phyloP scores from a whole-genome alignment of 345 rosid species.

The Adansonia digitata region DNA sequence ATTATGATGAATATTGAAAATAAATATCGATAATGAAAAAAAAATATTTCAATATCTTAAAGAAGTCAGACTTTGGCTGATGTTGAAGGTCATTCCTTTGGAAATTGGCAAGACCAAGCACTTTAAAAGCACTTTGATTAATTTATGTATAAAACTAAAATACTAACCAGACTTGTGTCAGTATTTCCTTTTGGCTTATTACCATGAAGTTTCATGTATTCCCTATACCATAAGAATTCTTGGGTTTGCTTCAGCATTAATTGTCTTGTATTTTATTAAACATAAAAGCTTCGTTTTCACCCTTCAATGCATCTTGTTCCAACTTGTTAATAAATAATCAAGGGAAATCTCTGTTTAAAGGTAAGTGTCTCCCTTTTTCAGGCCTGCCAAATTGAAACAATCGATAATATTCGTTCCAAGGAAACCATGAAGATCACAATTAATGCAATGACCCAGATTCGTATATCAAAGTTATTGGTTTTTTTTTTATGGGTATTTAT shows the following conservation, averaged over 20 bases:
- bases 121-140: no score
- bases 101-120: not conserved
- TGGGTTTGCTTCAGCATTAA: not conserved
- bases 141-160: no score
- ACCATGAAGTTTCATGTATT: slow-evolving; percentile 14
- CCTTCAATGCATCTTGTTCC: not conserved
- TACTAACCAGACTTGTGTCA: not conserved
- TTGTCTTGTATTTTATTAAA: not conserved
- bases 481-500: not conserved
- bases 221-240: not conserved
- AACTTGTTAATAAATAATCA: not conserved
- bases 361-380: not conserved
- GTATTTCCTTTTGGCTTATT: slow-evolving; percentile 8
- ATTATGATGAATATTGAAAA: no score
- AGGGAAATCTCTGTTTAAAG: not conserved
- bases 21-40: no score
- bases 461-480: no score
- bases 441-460: not conserved
- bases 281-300: not conserved
- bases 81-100: not conserved
- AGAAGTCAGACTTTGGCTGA: not conserved
- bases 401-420: not conserved
- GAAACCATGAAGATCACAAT: not conserved
- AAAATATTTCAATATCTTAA: not conserved
- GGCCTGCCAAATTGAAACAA: not conserved